Conservation (phyloP, 805 yeast genomes). For the Yarrowia divulgata region DNA sequence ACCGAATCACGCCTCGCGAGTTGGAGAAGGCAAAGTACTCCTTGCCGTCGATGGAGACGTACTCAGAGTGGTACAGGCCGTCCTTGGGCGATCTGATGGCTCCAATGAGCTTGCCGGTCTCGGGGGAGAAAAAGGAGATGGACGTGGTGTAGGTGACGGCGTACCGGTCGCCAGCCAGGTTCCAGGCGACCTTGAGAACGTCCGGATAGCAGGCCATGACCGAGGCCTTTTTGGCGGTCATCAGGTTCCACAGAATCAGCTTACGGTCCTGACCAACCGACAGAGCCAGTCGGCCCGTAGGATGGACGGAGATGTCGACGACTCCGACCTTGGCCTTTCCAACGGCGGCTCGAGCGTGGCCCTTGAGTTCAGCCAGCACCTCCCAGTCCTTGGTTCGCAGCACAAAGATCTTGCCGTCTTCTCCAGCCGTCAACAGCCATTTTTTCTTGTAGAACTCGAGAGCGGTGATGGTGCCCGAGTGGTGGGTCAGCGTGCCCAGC, state of each 20-base stretch:
- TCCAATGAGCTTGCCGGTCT: slow-evolving; percentile 62
- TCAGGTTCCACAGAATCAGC: slow-evolving; percentile 89
- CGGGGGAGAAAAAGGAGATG: slow-evolving; percentile 69
- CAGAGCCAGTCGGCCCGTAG: slow-evolving; percentile 86
- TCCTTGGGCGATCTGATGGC: slow-evolving; percentile 58
- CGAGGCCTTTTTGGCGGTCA: slow-evolving; percentile 96
- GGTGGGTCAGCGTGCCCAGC: slow-evolving; percentile 86
- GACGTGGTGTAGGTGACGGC: slow-evolving; percentile 75
- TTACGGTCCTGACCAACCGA: slow-evolving; percentile 87
- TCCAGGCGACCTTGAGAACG: slow-evolving; percentile 58
- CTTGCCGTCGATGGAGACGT: slow-evolving; percentile 53
- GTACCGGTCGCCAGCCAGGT: slow-evolving; percentile 70
- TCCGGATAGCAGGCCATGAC: slow-evolving; percentile 59
- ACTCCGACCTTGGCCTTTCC: slow-evolving; percentile 61
- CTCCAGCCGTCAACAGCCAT: slow-evolving; percentile 91
- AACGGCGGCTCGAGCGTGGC: slow-evolving; percentile 57
- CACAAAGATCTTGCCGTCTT: slow-evolving; percentile 85
- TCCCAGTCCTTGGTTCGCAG: slow-evolving; percentile 99
- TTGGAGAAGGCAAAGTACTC: slow-evolving; percentile 69
- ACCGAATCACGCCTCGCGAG: slow-evolving; percentile 75
- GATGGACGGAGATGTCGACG: slow-evolving; percentile 87
- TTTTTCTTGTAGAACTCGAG: slow-evolving; percentile 65
- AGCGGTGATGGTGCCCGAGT: slow-evolving; percentile 85
- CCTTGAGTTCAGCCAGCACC: slow-evolving; percentile 82
- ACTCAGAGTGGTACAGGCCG: slow-evolving; percentile 71